Conservation (phyloP, 2,329 filamentous ascomycete species). For the Chrysoporthe puriensis region DNA sequence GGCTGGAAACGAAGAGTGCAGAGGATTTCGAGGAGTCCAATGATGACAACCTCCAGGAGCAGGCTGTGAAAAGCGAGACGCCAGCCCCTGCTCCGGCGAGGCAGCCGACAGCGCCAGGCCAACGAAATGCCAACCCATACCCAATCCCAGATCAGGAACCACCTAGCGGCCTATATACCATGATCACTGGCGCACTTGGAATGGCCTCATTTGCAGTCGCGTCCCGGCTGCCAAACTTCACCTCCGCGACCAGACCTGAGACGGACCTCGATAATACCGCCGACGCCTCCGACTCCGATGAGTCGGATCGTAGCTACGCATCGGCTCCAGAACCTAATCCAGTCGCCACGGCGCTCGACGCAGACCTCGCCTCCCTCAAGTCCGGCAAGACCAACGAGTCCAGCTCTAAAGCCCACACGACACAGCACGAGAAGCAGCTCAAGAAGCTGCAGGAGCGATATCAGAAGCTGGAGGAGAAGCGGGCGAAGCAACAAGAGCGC, state of each 20-base stretch:
- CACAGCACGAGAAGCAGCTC: constrained; percentile 65
- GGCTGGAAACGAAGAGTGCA: constrained; percentile 55
- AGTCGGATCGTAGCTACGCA: constrained; percentile 52
- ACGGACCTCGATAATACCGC: constrained; percentile 38
- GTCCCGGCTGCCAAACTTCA: constrained; percentile 41
- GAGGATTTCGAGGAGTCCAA: constrained; percentile 39
- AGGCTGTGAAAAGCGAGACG: constrained; percentile 38
- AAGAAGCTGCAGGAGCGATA: constrained; percentile 64
- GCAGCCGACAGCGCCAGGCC: constrained; percentile 22
- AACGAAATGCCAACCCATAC: constrained; percentile 9
- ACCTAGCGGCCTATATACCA: constrained; percentile 56
- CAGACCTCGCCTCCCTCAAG: constrained; percentile 31
- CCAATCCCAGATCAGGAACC: constrained; percentile 32
- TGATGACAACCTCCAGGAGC: constrained; percentile 31
- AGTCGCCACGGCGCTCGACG: constrained; percentile 32
- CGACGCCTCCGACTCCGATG: constrained; percentile 38
- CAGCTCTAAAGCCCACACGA: constrained; percentile 33
- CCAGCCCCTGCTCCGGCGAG: constrained; percentile 30
- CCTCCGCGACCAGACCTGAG: constrained; percentile 37
- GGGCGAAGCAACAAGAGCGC: constrained; percentile 58
- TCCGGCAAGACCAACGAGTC: constrained; percentile 48
- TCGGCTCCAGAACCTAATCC: constrained; percentile 49
- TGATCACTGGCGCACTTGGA: constrained; percentile 57
- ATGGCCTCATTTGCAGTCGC: constrained; percentile 53
- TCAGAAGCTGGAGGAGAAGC: constrained; percentile 65